A percentile compares a stretch with the other conserved stretches of the same genome.
Conservation (phyloP, 179 eudicot species). For the Spergularia azorica region DNA sequence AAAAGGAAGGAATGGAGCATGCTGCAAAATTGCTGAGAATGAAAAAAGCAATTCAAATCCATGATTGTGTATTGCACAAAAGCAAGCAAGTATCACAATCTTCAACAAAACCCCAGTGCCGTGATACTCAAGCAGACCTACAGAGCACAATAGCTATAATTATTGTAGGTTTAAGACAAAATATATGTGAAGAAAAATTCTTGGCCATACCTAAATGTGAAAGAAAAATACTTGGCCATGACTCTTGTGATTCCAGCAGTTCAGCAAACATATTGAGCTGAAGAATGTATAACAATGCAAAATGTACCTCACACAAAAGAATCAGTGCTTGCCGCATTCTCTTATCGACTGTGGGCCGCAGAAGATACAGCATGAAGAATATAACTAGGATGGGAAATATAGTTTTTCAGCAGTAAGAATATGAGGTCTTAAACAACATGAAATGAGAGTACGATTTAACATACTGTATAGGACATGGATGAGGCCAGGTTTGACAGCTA, state of each 20-base stretch:
- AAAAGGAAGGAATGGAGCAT: constrained; percentile 88
- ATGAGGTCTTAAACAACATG: constrained; percentile 7
- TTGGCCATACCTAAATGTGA: constrained; percentile 81
- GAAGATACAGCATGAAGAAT: constrained; percentile 86
- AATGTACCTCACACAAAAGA: constrained; percentile 95
- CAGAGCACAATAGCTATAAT: constrained; percentile 14
- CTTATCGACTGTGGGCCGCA: constrained; percentile 69
- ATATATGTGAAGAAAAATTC: too few species aligned
- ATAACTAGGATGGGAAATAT: constrained; percentile 62
- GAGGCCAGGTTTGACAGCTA: constrained; percentile 93
- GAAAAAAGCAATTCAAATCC: constrained; percentile 87
- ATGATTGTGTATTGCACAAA: constrained; percentile 91
- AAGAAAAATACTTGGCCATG: constrained; percentile 57
- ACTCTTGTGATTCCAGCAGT: constrained; percentile 49
- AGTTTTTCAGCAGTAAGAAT: constrained; percentile 20
- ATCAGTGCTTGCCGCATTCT: constrained; percentile 70
- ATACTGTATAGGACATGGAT: constrained; percentile 87
- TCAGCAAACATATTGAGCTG: constrained; percentile 73
- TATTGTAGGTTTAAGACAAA: not conserved
- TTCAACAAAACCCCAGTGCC: constrained; percentile 79
- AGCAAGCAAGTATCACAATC: constrained; percentile 89
- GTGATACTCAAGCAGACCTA: constrained; percentile 76
- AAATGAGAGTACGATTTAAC: constrained; percentile 26
- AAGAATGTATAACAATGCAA: constrained; percentile 78
- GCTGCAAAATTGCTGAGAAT: constrained; percentile 90